These are phyloP conservation scores for Ceratocystis huliohia DNA, from an alignment of 2,329 filamentous ascomycete species.

Conservation along the genomic window DNA sequence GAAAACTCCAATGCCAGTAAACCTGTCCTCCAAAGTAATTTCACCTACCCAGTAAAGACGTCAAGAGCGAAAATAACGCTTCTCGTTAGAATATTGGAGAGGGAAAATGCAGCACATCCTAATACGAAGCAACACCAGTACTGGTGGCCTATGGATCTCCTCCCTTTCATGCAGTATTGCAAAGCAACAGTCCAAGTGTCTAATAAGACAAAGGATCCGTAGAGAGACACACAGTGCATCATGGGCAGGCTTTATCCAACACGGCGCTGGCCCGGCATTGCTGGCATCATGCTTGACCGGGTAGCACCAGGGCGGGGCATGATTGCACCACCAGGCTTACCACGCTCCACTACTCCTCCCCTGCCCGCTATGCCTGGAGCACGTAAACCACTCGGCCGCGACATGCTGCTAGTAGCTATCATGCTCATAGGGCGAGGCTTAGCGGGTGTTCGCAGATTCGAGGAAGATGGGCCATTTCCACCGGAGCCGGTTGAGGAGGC, in stretches of 20 bases:
- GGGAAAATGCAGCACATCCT: neutral
- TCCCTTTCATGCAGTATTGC: neutral
- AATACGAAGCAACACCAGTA: neutral
- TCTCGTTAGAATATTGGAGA: neutral
- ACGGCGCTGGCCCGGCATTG: constrained; percentile 58
- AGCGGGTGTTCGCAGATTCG: constrained; percentile 26
- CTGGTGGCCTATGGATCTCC: neutral
- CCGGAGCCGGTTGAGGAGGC: constrained; percentile 19
- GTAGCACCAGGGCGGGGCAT: constrained; percentile 37
- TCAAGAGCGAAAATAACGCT: neutral
- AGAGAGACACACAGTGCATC: neutral
- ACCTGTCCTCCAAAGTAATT: constrained; percentile 1
- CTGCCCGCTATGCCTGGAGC: constrained; percentile 41
- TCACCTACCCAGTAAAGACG: constrained; percentile 9
- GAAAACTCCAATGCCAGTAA: constrained; percentile 7
- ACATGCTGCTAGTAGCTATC: constrained; percentile 43
- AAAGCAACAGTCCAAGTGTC: neutral
- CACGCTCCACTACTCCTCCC: constrained; percentile 29
- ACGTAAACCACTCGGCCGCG: constrained; percentile 45
- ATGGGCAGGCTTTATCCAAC: neutral
- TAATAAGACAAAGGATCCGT: constrained; percentile 1
- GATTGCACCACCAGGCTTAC: constrained; percentile 34
- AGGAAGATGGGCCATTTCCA: constrained; percentile 11
- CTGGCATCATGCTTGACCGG: constrained; percentile 65
- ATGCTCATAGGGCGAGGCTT: constrained; percentile 30